Base-by-base conservation (phyloP, 1,284 basidiomycete species). In the Phellopilus nigrolimitatus region DNA sequence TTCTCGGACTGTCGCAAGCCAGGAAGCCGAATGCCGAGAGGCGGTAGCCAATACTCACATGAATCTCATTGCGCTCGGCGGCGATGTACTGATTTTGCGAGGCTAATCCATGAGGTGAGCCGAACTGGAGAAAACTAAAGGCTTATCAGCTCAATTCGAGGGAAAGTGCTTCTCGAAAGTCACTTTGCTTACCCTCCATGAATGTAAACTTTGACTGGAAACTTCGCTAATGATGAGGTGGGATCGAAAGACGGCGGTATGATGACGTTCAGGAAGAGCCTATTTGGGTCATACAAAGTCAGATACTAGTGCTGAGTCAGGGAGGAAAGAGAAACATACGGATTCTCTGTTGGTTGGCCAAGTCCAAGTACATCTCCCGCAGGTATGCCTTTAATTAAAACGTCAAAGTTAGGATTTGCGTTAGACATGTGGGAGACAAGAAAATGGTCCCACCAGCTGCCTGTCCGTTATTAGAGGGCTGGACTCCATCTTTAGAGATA, bases 11-110 rank as follows among this genome's bases (percentile, higher is more conserved):
- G 47, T 83, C 79, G 54, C 73, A 75, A 0, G 84, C 85, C 8
- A 89, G 66, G 61, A 87, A 90, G 0, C 87, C 87, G 58, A 88
- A 84, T 4, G 76, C 84, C 0, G 84, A 86, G 40, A 87, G 70
- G 13, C 82, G 75, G 62, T 87, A 86, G 30, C 82, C 83, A 21
- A 86, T 75, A 60, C 84, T 84, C 6, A 90, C 80, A 72, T 81
- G 82, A 4, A 89, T 74, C 63, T 88, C 84, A 8, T 73, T 73
- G 22, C 78, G 74, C 54, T 79, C 78, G 37, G 79, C 76, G 1
- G 83, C 70, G 24, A 84, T 69, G 61, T 79, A 84, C 61, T 88
- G 85, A 3, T 83, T 79, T 62, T 88, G 86, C 48, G 66, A 67
- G 39, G 60, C 68, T 13, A 80, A 64, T 22, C 66, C 69, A 61